Base-by-base conservation (phyloP, 805 yeast genomes). In the Myxozyma neotropica region DNA sequence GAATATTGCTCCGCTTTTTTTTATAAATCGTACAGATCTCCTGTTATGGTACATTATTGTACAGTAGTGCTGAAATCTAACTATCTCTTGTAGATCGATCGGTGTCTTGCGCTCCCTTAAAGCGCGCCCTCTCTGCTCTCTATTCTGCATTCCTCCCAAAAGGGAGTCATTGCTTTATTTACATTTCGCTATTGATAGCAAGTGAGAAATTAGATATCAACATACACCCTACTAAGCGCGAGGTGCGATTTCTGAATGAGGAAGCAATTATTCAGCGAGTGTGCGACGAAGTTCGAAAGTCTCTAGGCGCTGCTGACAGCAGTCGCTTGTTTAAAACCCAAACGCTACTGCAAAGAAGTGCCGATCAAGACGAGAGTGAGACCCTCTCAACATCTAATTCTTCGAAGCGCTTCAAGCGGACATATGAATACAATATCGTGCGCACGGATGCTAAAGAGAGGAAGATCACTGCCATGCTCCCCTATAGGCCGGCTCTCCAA, bases 201-300 rank as follows among this genome's bases (percentile, higher is more conserved):
- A 88, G 97, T 0, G 74, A 74, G 35, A 85, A 86, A 61, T 79
- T 94, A 6, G 99, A 94, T 71, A 98, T 94, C 15, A 94, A 94
- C 70, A 86, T 94, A 13, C 99, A 94, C 70, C 99, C 99, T 0
- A 93, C 98, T 0, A 94, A 94, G 67, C 80, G 93, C 59, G 97
- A 93, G 68, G 97, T 94, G 1, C 72, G 95, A 44, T 91, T 94
- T 70, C 74, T 94, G 36, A 73, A 84, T 71, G 97, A 94, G 68
- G 94, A 87, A 46, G 97, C 92, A 69, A 90, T 94, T 21, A 81
- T 89, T 10, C 90, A 85, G 40, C 67, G 69, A 36, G 77, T 92
- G 1, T 78, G 86, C 33, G 71, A 73, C 0, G 67, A 72, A 4
- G 69, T 91, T 0, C 85, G 83, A 56, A 75, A 72, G 3, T 70